These are phyloP conservation scores for Monotropa hypopitys DNA, from an alignment of 179 eudicot species.

Conservation along the genomic window DNA sequence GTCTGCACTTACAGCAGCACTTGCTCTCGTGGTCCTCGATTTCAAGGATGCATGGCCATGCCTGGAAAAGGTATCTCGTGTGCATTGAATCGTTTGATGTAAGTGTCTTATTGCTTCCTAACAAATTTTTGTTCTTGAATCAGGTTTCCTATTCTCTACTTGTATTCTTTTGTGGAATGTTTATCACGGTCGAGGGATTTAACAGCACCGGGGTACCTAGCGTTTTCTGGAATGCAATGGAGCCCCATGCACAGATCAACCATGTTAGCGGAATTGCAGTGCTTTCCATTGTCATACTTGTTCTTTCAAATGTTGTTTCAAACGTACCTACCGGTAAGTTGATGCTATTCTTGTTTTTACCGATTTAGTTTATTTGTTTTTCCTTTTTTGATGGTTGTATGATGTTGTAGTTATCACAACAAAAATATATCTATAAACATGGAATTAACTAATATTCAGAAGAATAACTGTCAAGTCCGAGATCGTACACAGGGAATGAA, in stretches of 20 bases:
- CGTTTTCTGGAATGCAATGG: slow-evolving; percentile 51
- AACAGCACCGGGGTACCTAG: slow-evolving; percentile 66
- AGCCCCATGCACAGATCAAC: slow-evolving; percentile 49
- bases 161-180: slow-evolving; percentile 82
- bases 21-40: slow-evolving; percentile 63
- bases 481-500: too few relatives aligned
- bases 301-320: slow-evolving; percentile 59
- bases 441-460: too few relatives aligned
- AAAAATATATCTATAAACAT: too few relatives aligned
- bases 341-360: not conserved
- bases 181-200: slow-evolving; percentile 66
- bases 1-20: slow-evolving; percentile 69
- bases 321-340: slow-evolving; percentile 70
- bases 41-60: slow-evolving; percentile 65
- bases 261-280: slow-evolving; percentile 33
- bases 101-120: not conserved
- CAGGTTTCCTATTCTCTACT: slow-evolving; percentile 66
- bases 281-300: slow-evolving; percentile 51
- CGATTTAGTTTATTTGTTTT: not conserved
- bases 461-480: too few relatives aligned
- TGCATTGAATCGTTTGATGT: not conserved
- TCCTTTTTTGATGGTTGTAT: not conserved
- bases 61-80: slow-evolving; percentile 46
- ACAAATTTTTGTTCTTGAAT: not conserved
- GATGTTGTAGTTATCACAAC: too few relatives aligned